Evolutionary conservation across 441 rosid species (phyloP), one percentile per base, ranked within the genome.

Genomic region (Populus hybrid): DNA sequence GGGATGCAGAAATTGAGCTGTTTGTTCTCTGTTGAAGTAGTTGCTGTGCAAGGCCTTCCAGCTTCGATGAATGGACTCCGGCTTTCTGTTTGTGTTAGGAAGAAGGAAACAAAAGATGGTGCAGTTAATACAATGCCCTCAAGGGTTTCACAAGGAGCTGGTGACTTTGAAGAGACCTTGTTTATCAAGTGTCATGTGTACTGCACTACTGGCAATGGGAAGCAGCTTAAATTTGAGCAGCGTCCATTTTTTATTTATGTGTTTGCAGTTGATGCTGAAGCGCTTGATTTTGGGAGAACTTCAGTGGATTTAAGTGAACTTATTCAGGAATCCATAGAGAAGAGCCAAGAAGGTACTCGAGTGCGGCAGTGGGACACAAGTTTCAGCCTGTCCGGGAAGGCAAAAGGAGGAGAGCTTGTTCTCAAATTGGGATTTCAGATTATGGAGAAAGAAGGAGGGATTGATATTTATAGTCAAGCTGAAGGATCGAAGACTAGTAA

Each of bases 121-220:
- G 93, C 95, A 0, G 98, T 95, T 21, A 91, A 91, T 69, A 93
- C 99, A 4, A 93, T 95, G 98, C 99, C 99, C 0, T 90, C 97
- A 9, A 73, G 99, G 64, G 93, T 95, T 29, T 89, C 97, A 6
- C 94, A 91, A 73, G 98, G 93, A 9, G 89, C 90, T 38, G 98
- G 98, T 1, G 99, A 95, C 81, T 95, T 95, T 18, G 99, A 95
- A 72, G 98, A 95, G 88, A 92, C 97, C 2, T 64, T 95, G 68
- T 95, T 95, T 71, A 69, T 93, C 63, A 92, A 87, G 84, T 92
- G 95, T 79, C 89, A 90, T 67, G 99, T 91, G 4, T 92, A 95
- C 77, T 92, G 86, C 88, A 83, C 86, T 21, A 77, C 87, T 2
- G 89, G 89, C 28, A 79, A 81, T 6, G 91, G 87, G 50, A 92